phyloP scores from a whole-genome alignment of 2,329 filamentous ascomycete genomes.

The Lachnellula arida region DNA sequence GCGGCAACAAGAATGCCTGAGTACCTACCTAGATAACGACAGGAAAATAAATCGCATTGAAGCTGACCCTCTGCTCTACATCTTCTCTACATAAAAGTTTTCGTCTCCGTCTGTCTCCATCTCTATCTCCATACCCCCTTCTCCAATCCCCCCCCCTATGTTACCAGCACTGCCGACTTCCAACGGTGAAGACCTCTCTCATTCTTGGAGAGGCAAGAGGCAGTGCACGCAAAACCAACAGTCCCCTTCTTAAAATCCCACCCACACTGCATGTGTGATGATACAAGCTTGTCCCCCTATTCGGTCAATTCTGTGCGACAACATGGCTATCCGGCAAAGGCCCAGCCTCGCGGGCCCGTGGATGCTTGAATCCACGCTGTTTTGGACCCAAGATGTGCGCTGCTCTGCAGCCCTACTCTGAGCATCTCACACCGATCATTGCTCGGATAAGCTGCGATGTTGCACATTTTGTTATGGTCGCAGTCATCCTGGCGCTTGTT shows the following conservation, averaged over 20 bases:
- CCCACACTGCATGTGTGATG: not conserved
- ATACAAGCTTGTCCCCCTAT: not conserved
- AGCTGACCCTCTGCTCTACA: not conserved
- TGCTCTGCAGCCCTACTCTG: slow-evolving; percentile 1
- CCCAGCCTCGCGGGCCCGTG: not conserved
- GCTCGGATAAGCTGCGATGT: not conserved
- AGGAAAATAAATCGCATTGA: not conserved
- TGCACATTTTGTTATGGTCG: slow-evolving; percentile 1
- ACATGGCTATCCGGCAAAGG: not conserved
- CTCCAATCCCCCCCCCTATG: not conserved
- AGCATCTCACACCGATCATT: slow-evolving; percentile 15
- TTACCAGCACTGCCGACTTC: not conserved
- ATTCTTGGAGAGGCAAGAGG: not conserved
- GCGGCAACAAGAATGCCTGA: not conserved
- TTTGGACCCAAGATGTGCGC: not conserved
- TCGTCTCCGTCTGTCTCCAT: not conserved
- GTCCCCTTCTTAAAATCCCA: not conserved
- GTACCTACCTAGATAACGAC: not conserved
- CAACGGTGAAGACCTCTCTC: not conserved
- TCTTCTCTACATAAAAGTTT: not conserved
- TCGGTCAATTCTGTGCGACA: not conserved
- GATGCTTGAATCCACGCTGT: not conserved
- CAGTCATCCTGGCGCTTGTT: slow-evolving; percentile 12
- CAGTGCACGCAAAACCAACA: not conserved
- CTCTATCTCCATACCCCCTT: not conserved